Evolutionary conservation across 495 filamentous ascomycete species (phyloP).

Genomic region (Durotheca rogersii): DNA sequence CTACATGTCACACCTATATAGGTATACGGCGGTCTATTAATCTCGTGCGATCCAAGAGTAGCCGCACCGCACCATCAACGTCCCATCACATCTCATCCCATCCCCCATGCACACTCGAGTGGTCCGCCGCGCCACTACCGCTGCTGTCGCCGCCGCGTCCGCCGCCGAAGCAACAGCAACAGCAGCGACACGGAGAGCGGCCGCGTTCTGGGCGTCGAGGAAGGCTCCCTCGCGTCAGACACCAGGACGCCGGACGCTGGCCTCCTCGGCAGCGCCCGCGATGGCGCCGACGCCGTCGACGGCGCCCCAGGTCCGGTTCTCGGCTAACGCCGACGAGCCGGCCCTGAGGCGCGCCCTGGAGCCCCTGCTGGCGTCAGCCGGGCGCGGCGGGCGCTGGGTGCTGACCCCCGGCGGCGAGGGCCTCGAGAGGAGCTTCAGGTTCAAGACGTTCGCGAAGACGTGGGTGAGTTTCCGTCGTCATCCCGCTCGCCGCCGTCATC

Average conservation of each 20-base stretch:
- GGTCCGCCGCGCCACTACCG: slow-evolving; percentile 10
- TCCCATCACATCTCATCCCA: too few species aligned
- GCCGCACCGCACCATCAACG: slow-evolving; percentile 14
- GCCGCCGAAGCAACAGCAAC: background rate
- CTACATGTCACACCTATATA: slow-evolving; percentile 16
- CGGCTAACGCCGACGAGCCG: slow-evolving; percentile 34
- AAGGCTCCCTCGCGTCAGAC: slow-evolving; percentile 9
- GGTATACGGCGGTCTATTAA: background rate
- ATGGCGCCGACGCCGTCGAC: background rate
- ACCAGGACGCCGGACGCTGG: slow-evolving; percentile 7
- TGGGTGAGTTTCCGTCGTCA: too few species aligned
- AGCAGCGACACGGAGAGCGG: background rate
- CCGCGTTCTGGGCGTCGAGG: too few species aligned
- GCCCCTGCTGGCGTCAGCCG: slow-evolving; percentile 32
- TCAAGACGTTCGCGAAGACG: slow-evolving; percentile 61
- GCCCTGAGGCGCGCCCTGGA: slow-evolving; percentile 27
- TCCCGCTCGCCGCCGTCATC: too few species aligned
- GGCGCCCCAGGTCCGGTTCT: slow-evolving; percentile 27
- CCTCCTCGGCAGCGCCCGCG: slow-evolving; percentile 6
- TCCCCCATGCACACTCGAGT: too few species aligned
- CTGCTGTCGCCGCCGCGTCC: background rate
- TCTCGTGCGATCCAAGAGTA: slow-evolving; percentile 12
- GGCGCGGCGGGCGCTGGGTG: slow-evolving; percentile 50
- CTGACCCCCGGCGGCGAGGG: slow-evolving; percentile 53
- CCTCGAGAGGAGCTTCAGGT: slow-evolving; percentile 59